Evolutionary conservation across 2,329 filamentous ascomycete genomes (phyloP).

Genomic region (Sphaerulina musiva): DNA sequence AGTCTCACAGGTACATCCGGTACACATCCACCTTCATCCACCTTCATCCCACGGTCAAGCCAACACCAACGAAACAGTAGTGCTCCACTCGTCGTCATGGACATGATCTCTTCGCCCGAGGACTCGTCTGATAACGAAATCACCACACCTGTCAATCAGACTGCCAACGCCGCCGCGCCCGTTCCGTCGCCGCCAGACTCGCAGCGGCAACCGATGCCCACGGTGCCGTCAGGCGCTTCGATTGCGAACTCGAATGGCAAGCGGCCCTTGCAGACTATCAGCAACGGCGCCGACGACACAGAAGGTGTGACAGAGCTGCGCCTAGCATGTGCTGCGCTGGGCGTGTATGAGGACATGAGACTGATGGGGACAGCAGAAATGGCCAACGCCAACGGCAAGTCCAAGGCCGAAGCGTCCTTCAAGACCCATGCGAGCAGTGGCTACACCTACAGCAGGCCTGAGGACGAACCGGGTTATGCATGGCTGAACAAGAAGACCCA

Average conservation of each 20-base stretch:
- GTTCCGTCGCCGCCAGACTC: conserved; percentile 52
- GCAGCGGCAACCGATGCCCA: conserved; percentile 33
- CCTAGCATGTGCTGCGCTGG: no score
- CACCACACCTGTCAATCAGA: conserved; percentile 40
- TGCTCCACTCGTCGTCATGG: conserved; percentile 42
- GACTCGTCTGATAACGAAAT: conserved; percentile 26
- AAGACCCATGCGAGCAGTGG: conserved; percentile 29
- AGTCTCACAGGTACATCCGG: no score
- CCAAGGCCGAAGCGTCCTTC: conserved; percentile 17
- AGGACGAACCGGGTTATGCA: conserved; percentile 44
- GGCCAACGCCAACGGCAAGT: conserved; percentile 20
- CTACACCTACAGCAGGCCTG: conserved; percentile 33
- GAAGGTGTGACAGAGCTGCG: conserved; percentile 13
- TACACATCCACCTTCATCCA: no score
- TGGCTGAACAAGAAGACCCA: conserved; percentile 53
- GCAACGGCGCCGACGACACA: conserved; percentile 28
- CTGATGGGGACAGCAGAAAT: conserved; percentile 14
- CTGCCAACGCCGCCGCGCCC: conserved; percentile 29
- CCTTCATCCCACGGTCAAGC: no score
- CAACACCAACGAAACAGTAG: no score
- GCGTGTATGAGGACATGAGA: not conserved
- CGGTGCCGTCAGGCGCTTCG: conserved; percentile 21
- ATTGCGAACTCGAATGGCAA: conserved; percentile 36
- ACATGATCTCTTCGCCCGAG: conserved; percentile 44
- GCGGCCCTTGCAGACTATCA: conserved; percentile 33